These are phyloP conservation scores for Talaromyces nanjingensis DNA, from an alignment of 495 filamentous ascomycete species.

Conservation along the genomic window DNA sequence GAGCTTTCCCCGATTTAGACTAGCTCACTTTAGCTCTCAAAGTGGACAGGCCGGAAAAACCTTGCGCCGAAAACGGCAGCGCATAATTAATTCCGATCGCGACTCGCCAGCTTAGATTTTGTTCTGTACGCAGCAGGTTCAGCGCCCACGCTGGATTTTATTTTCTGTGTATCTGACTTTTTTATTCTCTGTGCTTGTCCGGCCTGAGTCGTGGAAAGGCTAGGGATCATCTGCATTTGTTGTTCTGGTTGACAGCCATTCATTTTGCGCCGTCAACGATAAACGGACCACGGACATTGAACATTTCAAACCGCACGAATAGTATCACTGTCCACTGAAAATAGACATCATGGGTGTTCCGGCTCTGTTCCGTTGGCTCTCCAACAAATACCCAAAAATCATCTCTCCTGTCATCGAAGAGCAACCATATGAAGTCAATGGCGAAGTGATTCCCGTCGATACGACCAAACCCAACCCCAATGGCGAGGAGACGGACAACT, in stretches of 20 bases:
- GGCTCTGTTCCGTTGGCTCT: constrained; percentile 88
- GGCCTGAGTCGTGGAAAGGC: not conserved
- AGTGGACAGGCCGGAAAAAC: constrained; percentile 3
- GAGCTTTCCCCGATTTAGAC: constrained; percentile 4
- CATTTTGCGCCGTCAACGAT: not conserved
- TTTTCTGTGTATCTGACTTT: not conserved
- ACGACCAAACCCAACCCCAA: constrained; percentile 84
- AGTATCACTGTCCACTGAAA: not conserved
- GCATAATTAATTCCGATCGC: not conserved
- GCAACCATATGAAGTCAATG: constrained; percentile 67
- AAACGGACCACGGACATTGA: not conserved
- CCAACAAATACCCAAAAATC: constrained; percentile 94
- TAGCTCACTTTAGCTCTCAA: not conserved
- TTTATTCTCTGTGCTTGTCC: not conserved
- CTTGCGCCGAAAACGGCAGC: not conserved
- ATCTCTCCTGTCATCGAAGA: constrained; percentile 87
- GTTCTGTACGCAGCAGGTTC: not conserved
- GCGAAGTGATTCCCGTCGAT: constrained; percentile 75
- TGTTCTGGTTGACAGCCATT: not conserved
- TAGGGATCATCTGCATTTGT: not conserved
- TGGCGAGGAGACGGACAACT: constrained; percentile 94
- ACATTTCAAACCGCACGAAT: not conserved
- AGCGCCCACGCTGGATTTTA: constrained; percentile 3
- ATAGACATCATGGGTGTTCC: constrained; percentile 80
- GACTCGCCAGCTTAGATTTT: not conserved